A percentile compares a stretch with the other conserved stretches of the same genome.
Evolutionary conservation across 2,329 filamentous ascomycete genomes (phyloP).

Genomic region (Exophiala lecanii-corni): DNA sequence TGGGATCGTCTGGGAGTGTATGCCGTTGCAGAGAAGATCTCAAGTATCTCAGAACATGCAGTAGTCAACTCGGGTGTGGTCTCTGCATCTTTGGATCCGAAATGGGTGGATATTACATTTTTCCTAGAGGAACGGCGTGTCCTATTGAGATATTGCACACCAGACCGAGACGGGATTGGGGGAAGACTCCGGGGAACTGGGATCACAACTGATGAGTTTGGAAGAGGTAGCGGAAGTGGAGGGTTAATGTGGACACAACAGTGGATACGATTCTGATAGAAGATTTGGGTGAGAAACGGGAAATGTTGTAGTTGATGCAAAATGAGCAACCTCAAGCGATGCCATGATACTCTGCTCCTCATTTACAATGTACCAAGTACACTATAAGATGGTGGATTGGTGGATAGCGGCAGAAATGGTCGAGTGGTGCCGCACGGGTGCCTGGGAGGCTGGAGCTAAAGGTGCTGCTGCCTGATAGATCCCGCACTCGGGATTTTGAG

Average conservation of each 20-base stretch:
- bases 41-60: slow-evolving; percentile 25
- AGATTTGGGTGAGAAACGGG: too few relatives aligned
- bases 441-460: too few relatives aligned
- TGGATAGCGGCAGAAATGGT: too few relatives aligned
- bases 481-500: too few relatives aligned
- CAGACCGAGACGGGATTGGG: slow-evolving; percentile 16
- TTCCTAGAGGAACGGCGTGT: slow-evolving; percentile 23
- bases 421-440: too few relatives aligned
- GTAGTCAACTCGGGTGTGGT: slow-evolving; percentile 17
- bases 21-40: slow-evolving; percentile 23
- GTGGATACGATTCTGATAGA: slow-evolving; percentile 22
- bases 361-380: too few relatives aligned
- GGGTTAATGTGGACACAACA: slow-evolving; percentile 27
- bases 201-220: slow-evolving; percentile 6
- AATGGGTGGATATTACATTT: slow-evolving; percentile 26
- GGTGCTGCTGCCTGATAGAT: too few relatives aligned
- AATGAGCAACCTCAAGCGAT: too few relatives aligned
- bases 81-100: slow-evolving; percentile 16
- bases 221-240: slow-evolving; percentile 16
- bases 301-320: too few relatives aligned
- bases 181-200: slow-evolving; percentile 16
- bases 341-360: too few relatives aligned
- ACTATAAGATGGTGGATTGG: too few relatives aligned
- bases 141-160: slow-evolving; percentile 24
- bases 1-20: slow-evolving; percentile 24